These are phyloP conservation scores for Thelonectria discophora DNA, from an alignment of 2,329 filamentous ascomycete species.

Conservation along the genomic window DNA sequence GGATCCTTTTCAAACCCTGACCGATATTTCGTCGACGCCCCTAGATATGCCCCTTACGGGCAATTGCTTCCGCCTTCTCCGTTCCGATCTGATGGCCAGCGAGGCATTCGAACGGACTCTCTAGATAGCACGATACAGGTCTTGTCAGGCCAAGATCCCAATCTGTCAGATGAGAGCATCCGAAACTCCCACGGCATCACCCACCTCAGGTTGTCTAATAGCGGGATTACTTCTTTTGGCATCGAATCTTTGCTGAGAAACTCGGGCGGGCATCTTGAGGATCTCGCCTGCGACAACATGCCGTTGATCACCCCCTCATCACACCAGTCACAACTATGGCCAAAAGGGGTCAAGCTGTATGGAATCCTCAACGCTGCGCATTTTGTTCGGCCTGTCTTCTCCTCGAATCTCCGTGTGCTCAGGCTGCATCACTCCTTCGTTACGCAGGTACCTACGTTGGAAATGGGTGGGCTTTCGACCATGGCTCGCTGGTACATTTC, in stretches of 20 bases:
- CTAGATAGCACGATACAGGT: constrained; percentile 38
- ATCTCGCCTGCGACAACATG: constrained; percentile 61
- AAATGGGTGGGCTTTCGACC: constrained; percentile 48
- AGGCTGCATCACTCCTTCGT: constrained; percentile 69
- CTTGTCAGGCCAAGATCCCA: constrained; percentile 38
- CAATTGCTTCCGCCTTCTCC: constrained; percentile 26
- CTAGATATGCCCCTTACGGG: constrained; percentile 39
- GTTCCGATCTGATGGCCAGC: constrained; percentile 46
- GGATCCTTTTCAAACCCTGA: constrained; percentile 55
- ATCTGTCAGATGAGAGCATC: constrained; percentile 32
- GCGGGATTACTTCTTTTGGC: constrained; percentile 55
- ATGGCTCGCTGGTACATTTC: constrained; percentile 52
- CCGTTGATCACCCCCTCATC: constrained; percentile 39
- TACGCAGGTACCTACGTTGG: constrained; percentile 61
- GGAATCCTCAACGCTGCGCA: constrained; percentile 58
- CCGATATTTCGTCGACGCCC: constrained; percentile 60
- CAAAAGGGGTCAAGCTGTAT: constrained; percentile 45
- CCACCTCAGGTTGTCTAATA: constrained; percentile 63
- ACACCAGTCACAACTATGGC: constrained; percentile 35
- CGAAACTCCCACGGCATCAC: constrained; percentile 52
- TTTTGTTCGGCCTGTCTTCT: constrained; percentile 61
- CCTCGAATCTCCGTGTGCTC: constrained; percentile 61
- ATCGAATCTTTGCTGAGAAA: constrained; percentile 54
- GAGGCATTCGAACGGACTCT: constrained; percentile 40
- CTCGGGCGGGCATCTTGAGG: constrained; percentile 58